Conservation (phyloP, 164 flowering plant species). For the Chloranthus sessilifolius region DNA sequence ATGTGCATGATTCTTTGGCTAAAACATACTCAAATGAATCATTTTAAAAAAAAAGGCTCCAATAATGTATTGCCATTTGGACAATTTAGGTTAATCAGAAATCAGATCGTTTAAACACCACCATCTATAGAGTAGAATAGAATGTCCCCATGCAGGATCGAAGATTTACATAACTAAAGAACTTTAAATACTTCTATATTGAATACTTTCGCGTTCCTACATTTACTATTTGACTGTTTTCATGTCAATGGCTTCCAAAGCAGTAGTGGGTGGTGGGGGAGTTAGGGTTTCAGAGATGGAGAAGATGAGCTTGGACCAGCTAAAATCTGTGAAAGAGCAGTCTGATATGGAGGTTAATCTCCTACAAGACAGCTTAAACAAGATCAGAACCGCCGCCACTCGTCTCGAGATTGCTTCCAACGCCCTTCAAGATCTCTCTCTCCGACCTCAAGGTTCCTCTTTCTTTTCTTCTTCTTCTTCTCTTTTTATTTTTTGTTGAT, state of each 20-base stretch:
- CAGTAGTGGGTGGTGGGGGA: not conserved
- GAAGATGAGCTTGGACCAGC: conserved; percentile 79
- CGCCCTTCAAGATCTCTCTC: conserved; percentile 84
- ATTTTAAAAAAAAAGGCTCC: no score
- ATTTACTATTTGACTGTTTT: not conserved
- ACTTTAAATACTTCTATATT: conserved; percentile 23
- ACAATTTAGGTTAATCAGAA: no score
- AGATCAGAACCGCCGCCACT: conserved; percentile 80
- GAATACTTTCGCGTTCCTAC: not conserved
- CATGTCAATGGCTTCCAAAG: conserved; percentile 16
- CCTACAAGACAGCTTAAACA: conserved; percentile 87
- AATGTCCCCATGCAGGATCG: conserved; percentile 77
- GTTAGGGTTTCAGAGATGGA: conserved; percentile 42
- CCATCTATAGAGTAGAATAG: no score
- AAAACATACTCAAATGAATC: no score
- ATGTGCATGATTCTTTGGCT: no score
- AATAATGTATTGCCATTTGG: no score
- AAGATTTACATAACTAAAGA: no score
- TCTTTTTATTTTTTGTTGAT: not conserved
- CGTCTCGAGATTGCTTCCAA: conserved; percentile 81
- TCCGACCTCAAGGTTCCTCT: conserved; percentile 63
- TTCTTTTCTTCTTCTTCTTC: not conserved
- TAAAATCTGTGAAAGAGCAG: conserved; percentile 79
- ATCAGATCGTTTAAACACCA: no score
- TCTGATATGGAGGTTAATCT: conserved; percentile 80